Evolutionary conservation across 441 rosid species (phyloP).

Genomic region (Pelargonium australe): DNA sequence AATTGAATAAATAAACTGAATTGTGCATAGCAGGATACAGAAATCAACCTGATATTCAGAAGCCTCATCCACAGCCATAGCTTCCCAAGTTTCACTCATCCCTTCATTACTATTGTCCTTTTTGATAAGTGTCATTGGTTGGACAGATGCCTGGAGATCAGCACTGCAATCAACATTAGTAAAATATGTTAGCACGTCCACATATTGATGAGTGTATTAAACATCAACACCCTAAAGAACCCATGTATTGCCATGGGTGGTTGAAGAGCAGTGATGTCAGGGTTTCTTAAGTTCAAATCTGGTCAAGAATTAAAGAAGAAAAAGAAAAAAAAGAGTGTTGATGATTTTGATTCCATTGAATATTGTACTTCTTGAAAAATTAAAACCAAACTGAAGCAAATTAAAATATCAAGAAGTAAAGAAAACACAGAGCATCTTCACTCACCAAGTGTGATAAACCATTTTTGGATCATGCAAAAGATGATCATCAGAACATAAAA

Average conservation of each 20-base stretch:
- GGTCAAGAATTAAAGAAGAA: not conserved
- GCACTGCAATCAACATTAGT: constrained; percentile 39
- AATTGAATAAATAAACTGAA: not conserved
- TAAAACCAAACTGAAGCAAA: not conserved
- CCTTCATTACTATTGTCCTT: constrained; percentile 28
- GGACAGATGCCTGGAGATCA: constrained; percentile 39
- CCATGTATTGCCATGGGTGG: not conserved
- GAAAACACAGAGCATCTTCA: constrained; percentile 3
- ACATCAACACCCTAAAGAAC: not conserved
- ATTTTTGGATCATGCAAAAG: not conserved
- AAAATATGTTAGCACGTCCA: constrained; percentile 1
- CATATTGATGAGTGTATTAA: constrained; percentile 4
- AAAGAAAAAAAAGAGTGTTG: not conserved
- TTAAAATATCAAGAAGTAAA: not conserved
- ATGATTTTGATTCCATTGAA: not conserved
- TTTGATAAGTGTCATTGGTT: constrained; percentile 28
- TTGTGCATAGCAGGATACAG: constrained; percentile 15
- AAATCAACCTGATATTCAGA: constrained; percentile 56
- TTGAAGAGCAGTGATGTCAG: not conserved
- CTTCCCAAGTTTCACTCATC: constrained; percentile 32
- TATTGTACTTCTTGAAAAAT: not conserved
- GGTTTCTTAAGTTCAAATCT: not conserved
- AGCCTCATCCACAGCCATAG: constrained; percentile 35
- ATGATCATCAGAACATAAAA: constrained; percentile 3
- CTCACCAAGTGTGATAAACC: not conserved